Evolutionary conservation across 257 asterid genomes (phyloP), one percentile per base, ranked within the genome.

Genomic region (Capsicum baccatum): DNA sequence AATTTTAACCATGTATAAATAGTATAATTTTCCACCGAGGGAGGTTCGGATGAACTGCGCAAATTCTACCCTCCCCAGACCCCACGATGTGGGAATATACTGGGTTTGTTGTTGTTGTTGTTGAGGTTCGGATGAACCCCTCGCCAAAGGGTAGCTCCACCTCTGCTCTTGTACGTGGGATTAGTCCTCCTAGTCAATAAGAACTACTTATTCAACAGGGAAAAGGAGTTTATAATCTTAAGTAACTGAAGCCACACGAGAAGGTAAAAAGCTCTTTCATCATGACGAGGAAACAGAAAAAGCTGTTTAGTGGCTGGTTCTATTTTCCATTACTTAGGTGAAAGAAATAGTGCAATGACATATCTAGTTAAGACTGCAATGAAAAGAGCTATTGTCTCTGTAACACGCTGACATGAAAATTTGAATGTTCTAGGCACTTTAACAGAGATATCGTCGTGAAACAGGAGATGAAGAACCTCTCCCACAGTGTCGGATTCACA

Each of bases 161-260:
- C 33, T 1, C 33, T 26, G 33, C 33, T 26, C 33, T 76, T 76
- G 62, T 15, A 26, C 81, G 13, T 54, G 47, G 47, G 62, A 52
- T 52, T 50, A 13, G n/a, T 74, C 81, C 47, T 50, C 19, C 47
- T 7, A 21, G 81, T 6, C 62, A 50, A 13, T 21, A 21, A 76
- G 62, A 52, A 50, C 62, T 21, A 21, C 81, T 76, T 52, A 52
- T 76, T 14, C 44, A 33, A 26, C 81, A 52, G 21, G 81, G 62
- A 76, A 74, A 76, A 19, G 21, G 21, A 63, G 14, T 63, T 63
- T 13, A 35, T 13, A 14, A 52, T 21, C 62, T 33, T 1, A 62
- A 74, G 62, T 74, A 50, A 74, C 13, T 74, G 81, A 8, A 50
- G 7, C 42, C 62, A 14, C 81, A 1, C 13, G 39, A 50, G 21